Base-by-base conservation (phyloP, 768 basidiomycete genomes). In the Cystoderma amianthinum region DNA sequence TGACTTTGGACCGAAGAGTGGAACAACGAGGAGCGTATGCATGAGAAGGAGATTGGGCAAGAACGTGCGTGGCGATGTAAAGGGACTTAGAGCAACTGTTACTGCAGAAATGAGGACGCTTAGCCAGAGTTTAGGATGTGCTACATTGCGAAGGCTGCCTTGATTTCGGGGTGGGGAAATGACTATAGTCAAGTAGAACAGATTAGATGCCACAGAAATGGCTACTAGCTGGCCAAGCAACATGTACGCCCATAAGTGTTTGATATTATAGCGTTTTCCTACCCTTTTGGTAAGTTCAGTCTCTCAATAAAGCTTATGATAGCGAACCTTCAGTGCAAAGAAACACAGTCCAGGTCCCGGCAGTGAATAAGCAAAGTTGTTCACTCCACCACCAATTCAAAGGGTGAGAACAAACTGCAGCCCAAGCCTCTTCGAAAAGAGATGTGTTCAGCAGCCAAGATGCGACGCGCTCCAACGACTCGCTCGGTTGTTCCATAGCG, bases 381-480 rank as follows among this genome's bases (percentile, higher is more conserved):
- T 80, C 73, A 47, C 74, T 76, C 78, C 80, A 82, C 82, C 80
- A 84, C 80, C 80, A 84, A 36, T 72, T 75, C 33, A 68, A 44
- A 0, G 64, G 58, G 21, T 68, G 65, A 16, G 55, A 62, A 51
- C 71, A 76, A 5, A 68, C 68, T 24, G 57, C 47, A 10, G 56
- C 54, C 69, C 69, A 71, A 6, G 80, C 80, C 56, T 83, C 71
- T 52, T 80, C 73, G 47, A 85, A 84, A 0, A 83, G 62, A 0
- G 62, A 61, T 0, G 80, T 81, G 16, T 73, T 42, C 13, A 59
- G 38, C 1, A 83, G 67, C 82, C 82, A 83, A 6, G 56, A 53
- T 3, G 71, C 63, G 16, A 81, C 37, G n/a, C 72, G 63, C 7
- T 51, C 39, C 5, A 63, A 17, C 4, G 54, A 33, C 40, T 13